phyloP scores from a whole-genome alignment of 2,329 filamentous ascomycete genomes.

The Clarireedia monteithiana region DNA sequence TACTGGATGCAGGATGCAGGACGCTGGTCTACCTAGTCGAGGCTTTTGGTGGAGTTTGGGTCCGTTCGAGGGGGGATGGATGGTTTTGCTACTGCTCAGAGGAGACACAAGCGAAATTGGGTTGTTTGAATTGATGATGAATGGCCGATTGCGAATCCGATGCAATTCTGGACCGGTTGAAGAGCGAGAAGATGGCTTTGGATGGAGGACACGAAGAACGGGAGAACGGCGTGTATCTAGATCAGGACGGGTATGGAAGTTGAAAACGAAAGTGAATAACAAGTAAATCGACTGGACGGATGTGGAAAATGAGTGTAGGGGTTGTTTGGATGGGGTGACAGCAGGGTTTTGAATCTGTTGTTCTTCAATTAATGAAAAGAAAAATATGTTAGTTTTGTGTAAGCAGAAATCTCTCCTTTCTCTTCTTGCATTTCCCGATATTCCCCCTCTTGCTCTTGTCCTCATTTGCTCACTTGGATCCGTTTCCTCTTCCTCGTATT shows the following conservation, averaged over 20 bases:
- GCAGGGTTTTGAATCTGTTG: background rate
- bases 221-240: too few species aligned
- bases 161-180: background rate
- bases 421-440: background rate
- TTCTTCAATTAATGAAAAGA: background rate
- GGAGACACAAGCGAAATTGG: background rate
- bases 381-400: slow-evolving; percentile 4
- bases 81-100: background rate
- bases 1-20: too few species aligned
- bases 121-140: background rate
- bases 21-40: too few species aligned
- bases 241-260: too few species aligned
- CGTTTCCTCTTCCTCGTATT: background rate
- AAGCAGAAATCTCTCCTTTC: background rate
- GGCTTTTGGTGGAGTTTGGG: background rate
- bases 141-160: background rate
- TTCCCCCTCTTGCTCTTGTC: background rate
- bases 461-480: background rate
- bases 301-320: slow-evolving; percentile 1
- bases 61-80: background rate
- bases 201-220: background rate
- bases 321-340: background rate
- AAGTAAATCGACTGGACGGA: background rate
- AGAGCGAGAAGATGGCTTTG: background rate
- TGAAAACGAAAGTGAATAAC: background rate